These are phyloP conservation scores for Penstemon eatonii DNA, from an alignment of 257 asterid genomes.

Conservation along the genomic window DNA sequence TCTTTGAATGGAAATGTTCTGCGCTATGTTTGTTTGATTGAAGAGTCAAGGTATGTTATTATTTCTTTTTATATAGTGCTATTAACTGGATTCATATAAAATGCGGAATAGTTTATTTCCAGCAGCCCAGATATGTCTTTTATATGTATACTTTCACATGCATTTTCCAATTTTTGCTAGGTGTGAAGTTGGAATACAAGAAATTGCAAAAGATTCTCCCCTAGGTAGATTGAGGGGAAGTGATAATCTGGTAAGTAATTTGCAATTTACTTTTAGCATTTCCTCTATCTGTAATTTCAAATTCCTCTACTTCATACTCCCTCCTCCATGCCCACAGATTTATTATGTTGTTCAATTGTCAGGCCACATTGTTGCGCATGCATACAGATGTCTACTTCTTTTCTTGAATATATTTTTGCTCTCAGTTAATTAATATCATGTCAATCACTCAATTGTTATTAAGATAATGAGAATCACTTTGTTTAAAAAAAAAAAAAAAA, in stretches of 20 bases:
- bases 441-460: background rate
- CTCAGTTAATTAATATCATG: background rate
- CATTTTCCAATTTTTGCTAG: slow-evolving; percentile 39
- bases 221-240: slow-evolving; percentile 89
- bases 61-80: slow-evolving; percentile 4
- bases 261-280: background rate
- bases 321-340: background rate
- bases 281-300: background rate
- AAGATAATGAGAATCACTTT: background rate
- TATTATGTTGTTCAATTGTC: background rate
- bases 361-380: background rate
- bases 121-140: background rate
- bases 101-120: background rate
- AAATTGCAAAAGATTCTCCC: slow-evolving; percentile 80
- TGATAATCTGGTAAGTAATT: slow-evolving; percentile 76
- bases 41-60: slow-evolving; percentile 58
- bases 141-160: slow-evolving; percentile 1
- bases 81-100: slow-evolving; percentile 1
- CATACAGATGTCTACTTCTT: background rate
- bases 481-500: too few relatives aligned
- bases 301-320: background rate
- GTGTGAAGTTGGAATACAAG: slow-evolving; percentile 88
- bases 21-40: slow-evolving; percentile 86
- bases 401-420: background rate
- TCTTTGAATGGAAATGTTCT: slow-evolving; percentile 78